Conservation (phyloP, 2,329 filamentous ascomycete genomes). For the Fusarium zealandicum region DNA sequence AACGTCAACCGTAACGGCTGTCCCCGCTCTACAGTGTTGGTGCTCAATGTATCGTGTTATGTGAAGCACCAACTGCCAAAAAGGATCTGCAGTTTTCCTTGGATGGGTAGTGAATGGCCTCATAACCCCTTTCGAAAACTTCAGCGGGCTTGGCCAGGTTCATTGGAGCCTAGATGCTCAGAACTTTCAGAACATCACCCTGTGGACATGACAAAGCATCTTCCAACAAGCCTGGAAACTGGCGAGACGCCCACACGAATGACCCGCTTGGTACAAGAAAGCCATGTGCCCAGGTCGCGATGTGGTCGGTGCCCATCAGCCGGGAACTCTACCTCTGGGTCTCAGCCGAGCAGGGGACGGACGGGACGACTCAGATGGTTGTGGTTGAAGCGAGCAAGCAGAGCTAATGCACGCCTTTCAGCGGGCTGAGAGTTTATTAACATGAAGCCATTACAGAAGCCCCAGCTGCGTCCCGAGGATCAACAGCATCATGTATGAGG, state of each 20-base stretch:
- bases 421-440: constrained; percentile 21
- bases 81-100: not conserved
- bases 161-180: not conserved
- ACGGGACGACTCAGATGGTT: constrained; percentile 1
- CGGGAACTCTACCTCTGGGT: constrained; percentile 18
- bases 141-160: constrained; percentile 14
- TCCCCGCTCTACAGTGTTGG: constrained; percentile 1
- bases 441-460: constrained; percentile 9
- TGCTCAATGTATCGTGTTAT: not conserved
- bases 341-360: constrained; percentile 39
- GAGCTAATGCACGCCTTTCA: constrained; percentile 20
- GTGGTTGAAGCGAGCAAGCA: not conserved
- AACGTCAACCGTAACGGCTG: not conserved
- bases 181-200: constrained; percentile 18
- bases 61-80: constrained; percentile 5
- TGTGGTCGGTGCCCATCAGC: constrained; percentile 27
- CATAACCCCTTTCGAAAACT: constrained; percentile 2
- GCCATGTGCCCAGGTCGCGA: not conserved
- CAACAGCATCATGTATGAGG: constrained; percentile 26
- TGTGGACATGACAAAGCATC: constrained; percentile 7
- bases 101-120: constrained; percentile 9
- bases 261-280: constrained; percentile 5
- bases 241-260: constrained; percentile 18
- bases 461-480: constrained; percentile 26
- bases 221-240: constrained; percentile 5